phyloP scores from a whole-genome alignment of 345 rosid species.

The Bruguiera gymnorhiza region DNA sequence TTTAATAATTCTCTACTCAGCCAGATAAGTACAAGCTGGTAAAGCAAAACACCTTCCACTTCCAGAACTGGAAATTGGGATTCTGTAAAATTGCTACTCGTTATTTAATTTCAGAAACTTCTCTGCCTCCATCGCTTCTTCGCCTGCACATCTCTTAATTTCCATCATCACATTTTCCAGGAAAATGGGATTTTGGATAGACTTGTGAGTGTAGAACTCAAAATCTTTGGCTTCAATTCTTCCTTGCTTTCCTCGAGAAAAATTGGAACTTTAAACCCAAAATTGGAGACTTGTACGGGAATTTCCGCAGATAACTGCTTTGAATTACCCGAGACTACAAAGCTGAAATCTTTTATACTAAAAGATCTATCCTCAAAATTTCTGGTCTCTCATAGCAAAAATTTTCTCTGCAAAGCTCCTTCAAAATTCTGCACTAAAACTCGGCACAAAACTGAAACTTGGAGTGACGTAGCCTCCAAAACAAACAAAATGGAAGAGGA shows the following conservation, averaged over 20 bases:
- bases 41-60: no score
- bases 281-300: conserved; percentile 3
- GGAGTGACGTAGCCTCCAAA: not conserved
- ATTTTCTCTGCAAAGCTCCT: not conserved
- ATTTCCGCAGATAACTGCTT: not conserved
- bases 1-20: not conserved
- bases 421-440: not conserved
- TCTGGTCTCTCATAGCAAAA: not conserved
- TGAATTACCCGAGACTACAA: not conserved
- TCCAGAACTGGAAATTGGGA: not conserved
- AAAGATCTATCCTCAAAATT: not conserved
- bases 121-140: not conserved
- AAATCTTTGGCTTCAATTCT: not conserved
- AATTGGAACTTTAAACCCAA: not conserved
- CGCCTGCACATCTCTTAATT: not conserved
- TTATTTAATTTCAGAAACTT: not conserved
- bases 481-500: not conserved
- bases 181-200: not conserved
- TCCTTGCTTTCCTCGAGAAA: not conserved
- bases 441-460: not conserved
- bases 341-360: not conserved
- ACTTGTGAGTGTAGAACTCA: not conserved
- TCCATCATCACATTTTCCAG: not conserved
- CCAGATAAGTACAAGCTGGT: not conserved
- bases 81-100: not conserved